These are phyloP conservation scores for Arabidopsis lyrata DNA, from an alignment of 441 rosid species.

Conservation along the genomic window DNA sequence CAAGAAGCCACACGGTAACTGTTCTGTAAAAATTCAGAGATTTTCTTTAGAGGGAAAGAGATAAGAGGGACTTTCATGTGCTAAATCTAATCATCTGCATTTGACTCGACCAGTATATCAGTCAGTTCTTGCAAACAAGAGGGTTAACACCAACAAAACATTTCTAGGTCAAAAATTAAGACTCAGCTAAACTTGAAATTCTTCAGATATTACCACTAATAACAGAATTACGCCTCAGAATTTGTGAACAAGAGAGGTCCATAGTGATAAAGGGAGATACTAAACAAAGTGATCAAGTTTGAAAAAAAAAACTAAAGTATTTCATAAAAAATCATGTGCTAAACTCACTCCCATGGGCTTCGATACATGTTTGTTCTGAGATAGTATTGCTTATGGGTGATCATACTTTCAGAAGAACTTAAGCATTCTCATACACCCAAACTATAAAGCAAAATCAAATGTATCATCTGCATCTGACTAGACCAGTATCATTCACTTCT, in stretches of 20 bases:
- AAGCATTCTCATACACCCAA: constrained; percentile 8
- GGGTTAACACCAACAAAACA: no score
- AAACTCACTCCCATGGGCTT: neutral
- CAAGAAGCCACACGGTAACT: constrained; percentile 4
- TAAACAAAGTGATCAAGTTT: no score
- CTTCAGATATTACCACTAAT: no score
- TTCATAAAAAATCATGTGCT: neutral
- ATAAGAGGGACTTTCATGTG: neutral
- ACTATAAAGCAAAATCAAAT: neutral
- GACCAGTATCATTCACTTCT: neutral
- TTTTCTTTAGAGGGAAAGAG: neutral
- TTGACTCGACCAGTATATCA: no score
- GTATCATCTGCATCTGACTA: neutral
- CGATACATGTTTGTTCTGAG: neutral
- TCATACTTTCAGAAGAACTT: neutral
- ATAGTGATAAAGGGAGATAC: no score
- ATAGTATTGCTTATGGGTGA: constrained; percentile 9
- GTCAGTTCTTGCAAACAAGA: no score
- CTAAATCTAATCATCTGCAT: neutral
- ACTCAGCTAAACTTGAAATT: no score
- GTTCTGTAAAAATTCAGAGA: neutral
- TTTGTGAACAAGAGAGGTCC: no score
- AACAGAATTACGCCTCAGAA: no score
- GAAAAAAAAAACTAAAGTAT: no score
- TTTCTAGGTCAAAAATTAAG: no score